Conservation (phyloP, 106 monocot genomes). For the Dendrobium chrysotoxum region DNA sequence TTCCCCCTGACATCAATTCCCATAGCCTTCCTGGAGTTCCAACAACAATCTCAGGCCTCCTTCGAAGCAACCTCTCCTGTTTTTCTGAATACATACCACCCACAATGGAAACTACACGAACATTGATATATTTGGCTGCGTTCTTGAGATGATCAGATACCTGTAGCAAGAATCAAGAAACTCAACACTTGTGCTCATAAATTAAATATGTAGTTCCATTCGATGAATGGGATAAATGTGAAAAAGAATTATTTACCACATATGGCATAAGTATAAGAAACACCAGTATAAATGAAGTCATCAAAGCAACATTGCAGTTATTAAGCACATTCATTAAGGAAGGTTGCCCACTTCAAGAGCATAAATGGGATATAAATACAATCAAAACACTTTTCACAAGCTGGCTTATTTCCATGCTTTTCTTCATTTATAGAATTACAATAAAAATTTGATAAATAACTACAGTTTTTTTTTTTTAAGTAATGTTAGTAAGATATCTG, state of each 20-base stretch:
- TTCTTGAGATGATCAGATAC: slow-evolving; percentile 89
- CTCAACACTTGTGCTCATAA: background rate
- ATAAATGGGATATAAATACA: background rate
- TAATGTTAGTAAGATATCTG: no score
- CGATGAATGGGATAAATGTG: background rate
- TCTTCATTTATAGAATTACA: background rate
- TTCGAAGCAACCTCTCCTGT: slow-evolving; percentile 82
- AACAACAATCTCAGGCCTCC: slow-evolving; percentile 85
- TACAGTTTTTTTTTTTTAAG: no score
- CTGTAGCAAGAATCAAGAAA: slow-evolving; percentile 26
- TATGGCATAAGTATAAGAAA: background rate
- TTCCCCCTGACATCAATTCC: slow-evolving; percentile 87
- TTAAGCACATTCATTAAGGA: background rate
- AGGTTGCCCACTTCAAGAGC: background rate
- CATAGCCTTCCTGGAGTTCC: slow-evolving; percentile 98
- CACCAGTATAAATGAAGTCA: background rate
- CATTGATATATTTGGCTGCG: slow-evolving; percentile 50
- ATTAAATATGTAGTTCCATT: background rate
- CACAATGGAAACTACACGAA: slow-evolving; percentile 79
- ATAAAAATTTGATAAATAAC: background rate
- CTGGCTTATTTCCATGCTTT: background rate
- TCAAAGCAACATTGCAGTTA: background rate
- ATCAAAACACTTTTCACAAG: background rate
- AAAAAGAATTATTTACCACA: background rate
- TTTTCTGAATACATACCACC: slow-evolving; percentile 94